These are phyloP conservation scores for Takakia lepidozioides DNA, from an alignment of 225 moss, liverwort and hornwort genomes.

Conservation along the genomic window DNA sequence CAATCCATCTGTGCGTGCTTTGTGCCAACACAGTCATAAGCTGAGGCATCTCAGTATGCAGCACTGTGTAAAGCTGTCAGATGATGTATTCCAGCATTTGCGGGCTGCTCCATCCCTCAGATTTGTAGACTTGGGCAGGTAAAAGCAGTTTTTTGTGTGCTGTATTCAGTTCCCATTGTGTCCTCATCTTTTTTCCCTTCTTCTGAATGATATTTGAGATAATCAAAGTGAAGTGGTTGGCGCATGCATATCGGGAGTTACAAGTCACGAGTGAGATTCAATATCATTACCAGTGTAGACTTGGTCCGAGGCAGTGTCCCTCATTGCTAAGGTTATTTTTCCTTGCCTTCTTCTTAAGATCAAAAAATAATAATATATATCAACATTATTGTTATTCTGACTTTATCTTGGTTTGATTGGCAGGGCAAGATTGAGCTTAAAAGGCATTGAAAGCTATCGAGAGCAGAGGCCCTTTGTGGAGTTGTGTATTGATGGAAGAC, in stretches of 20 bases:
- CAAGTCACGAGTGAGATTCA: no score
- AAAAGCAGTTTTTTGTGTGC: neutral
- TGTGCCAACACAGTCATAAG: conserved; percentile 54
- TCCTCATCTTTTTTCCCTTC: neutral
- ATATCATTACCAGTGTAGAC: no score
- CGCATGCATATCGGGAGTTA: neutral
- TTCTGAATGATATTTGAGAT: neutral
- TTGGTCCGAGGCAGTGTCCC: neutral
- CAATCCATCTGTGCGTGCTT: conserved; percentile 60
- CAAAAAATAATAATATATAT: neutral
- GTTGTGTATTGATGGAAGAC: conserved; percentile 44
- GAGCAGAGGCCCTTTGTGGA: conserved; percentile 45
- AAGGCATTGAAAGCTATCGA: conserved; percentile 26
- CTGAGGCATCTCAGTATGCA: conserved; percentile 67
- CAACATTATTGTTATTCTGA: neutral
- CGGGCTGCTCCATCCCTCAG: conserved; percentile 51
- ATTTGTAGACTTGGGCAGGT: conserved; percentile 55
- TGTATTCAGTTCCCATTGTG: neutral
- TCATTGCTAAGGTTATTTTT: neutral
- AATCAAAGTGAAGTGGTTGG: neutral
- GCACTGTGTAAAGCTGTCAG: conserved; percentile 58
- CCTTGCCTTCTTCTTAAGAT: neutral
- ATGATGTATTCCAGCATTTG: conserved; percentile 75
- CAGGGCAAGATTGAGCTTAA: conserved; percentile 40
- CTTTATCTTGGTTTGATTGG: neutral